Percentiles rank a stretch among this genome's conserved stretches.
Evolutionary conservation across 805 yeast species (phyloP).

Genomic region (Kluyveromyces siamensis): DNA sequence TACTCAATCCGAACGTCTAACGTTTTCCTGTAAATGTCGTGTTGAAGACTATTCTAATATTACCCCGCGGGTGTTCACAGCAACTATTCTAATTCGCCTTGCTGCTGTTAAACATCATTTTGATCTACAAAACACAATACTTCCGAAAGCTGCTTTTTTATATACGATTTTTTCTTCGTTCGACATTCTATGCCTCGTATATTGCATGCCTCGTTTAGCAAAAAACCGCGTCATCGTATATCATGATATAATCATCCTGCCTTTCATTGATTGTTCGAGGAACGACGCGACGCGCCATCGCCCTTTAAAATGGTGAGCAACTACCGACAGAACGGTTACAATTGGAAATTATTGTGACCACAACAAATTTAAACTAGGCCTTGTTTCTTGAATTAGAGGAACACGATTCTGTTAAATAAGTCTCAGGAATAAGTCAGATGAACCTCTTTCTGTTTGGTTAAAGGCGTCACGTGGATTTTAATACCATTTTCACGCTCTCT

Average conservation of each 20-base stretch:
- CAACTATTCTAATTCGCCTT: neutral
- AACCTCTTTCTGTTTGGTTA: too few species aligned
- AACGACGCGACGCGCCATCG: too few species aligned
- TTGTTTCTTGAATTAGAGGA: too few species aligned
- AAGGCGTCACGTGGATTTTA: neutral
- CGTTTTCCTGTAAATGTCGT: neutral
- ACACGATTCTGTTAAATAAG: too few species aligned
- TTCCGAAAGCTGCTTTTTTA: neutral
- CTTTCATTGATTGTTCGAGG: too few species aligned
- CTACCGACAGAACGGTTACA: too few species aligned
- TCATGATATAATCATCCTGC: neutral
- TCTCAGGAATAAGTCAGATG: too few species aligned
- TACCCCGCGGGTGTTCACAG: neutral
- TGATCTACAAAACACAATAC: neutral
- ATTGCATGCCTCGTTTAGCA: neutral
- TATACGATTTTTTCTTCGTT: neutral
- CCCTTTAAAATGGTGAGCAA: too few species aligned
- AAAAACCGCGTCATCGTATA: neutral
- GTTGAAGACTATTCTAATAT: neutral
- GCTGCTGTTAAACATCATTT: neutral
- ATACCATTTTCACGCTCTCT: too few species aligned
- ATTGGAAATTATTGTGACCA: too few species aligned
- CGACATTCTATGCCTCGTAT: neutral
- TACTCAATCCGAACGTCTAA: neutral
- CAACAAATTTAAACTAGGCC: too few species aligned